phyloP scores from a whole-genome alignment of 2,329 filamentous ascomycete genomes.

The Colletotrichum sp. region DNA sequence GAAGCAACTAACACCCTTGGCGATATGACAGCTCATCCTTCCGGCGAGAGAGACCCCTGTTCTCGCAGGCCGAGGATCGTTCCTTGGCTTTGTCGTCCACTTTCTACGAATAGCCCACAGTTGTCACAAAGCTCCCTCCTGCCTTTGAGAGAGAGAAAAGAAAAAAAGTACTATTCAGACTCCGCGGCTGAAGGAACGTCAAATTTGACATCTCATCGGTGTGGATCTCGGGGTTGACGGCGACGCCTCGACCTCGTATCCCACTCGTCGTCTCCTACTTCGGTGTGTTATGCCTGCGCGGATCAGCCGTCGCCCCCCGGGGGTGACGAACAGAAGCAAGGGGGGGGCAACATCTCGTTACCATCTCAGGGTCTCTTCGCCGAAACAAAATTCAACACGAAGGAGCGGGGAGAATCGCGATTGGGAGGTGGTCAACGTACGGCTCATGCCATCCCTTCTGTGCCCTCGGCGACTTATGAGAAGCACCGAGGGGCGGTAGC shows the following conservation, averaged over 20 bases:
- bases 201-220: neutral
- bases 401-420: neutral
- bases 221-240: neutral
- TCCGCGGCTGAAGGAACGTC: neutral
- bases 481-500: neutral
- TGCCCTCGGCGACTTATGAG: neutral
- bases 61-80: neutral
- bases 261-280: neutral
- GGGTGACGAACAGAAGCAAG: neutral
- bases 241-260: neutral
- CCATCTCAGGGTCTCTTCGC: neutral
- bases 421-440: neutral
- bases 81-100: neutral
- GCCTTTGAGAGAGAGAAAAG: neutral
- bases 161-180: neutral
- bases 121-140: neutral
- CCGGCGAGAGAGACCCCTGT: neutral
- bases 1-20: neutral
- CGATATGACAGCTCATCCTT: conserved; percentile 7
- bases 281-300: conserved; percentile 7
- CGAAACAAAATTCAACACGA: neutral
- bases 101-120: neutral
- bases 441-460: neutral
- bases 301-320: neutral
- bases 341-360: neutral